Evolutionary conservation across 2,329 filamentous ascomycete species (phyloP), one percentile per base, ranked within the genome.

Genomic region (Atkinsonella hypoxylon): DNA sequence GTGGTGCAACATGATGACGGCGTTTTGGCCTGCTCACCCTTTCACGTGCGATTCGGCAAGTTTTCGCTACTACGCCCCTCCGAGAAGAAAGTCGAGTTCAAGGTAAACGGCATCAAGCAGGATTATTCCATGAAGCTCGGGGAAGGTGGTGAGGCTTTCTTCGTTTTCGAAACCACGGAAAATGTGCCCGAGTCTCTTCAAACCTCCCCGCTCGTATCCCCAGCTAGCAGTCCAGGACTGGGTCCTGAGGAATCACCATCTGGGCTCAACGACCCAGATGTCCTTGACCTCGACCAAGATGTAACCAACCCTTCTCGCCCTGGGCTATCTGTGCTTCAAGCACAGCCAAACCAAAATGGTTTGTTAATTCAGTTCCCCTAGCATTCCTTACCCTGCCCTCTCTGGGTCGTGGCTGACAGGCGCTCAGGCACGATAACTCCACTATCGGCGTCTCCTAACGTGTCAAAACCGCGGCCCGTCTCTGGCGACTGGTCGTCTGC

Each of bases 31-130:
- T 98, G 93, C 71, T 97, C 91, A 30, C 93, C 93, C 47, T 98
- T 98, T 69, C 93, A 98, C 68, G 93, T 98, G 57, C 89, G 93
- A 61, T 98, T 98, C 68, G 93, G 93, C 68, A 98, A 98, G 72
- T 97, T 97, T 73, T 95, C 91, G 53, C 77, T 98, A 39, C 73
- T 98, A 62, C 86, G 93, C 20, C 93, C 93, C 0, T 96, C 84
- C 53, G 93, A 98, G 70, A 98, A 98, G 72, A 98, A 97, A 79
- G 93, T 98, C 62, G 90, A 97, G 70, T 98, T 98, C 71, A 80
- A 79, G 60, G 90, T 98, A 76, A 98, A 98, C 75, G 86, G 87
- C 62, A 72, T 79, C 54, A 94, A 93, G 69, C 89, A 95, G 66
- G 78, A 93, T 58, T 96, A 95, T 73, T 83, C 93, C 45, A 98